phyloP scores from a whole-genome alignment of 352 stramenopile genomes.

The Aphanomyces astaci region DNA sequence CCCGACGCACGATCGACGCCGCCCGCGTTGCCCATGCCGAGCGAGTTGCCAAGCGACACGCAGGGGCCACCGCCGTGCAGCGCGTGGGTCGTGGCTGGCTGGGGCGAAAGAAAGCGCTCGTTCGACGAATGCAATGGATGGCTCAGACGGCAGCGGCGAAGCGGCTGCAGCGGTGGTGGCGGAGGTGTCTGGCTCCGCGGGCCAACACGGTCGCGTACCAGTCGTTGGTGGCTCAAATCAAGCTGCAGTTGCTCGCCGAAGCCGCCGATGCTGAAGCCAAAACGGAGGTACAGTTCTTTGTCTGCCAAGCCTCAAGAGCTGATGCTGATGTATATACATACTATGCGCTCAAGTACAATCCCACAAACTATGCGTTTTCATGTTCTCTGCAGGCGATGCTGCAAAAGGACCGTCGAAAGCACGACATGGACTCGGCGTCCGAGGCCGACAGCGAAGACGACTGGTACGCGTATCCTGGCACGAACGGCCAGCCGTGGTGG shows the following conservation, averaged over 20 bases:
- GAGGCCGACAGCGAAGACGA: constrained; percentile 69
- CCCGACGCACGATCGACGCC: constrained; percentile 33
- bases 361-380: too few species aligned
- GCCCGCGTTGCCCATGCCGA: constrained; percentile 31
- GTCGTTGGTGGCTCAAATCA: constrained; percentile 42
- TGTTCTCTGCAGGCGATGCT: constrained; percentile 30
- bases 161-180: constrained; percentile 49
- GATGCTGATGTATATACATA: too few species aligned
- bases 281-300: constrained; percentile 26
- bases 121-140: constrained; percentile 32
- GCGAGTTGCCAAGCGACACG: constrained; percentile 27
- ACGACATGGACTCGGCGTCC: constrained; percentile 63
- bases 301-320: too few species aligned
- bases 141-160: constrained; percentile 35
- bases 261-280: constrained; percentile 33
- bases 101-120: constrained; percentile 35
- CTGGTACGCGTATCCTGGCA: constrained; percentile 61
- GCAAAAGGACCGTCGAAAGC: constrained; percentile 33
- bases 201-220: constrained; percentile 39
- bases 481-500: constrained; percentile 60
- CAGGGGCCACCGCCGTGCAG: constrained; percentile 62
- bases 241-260: constrained; percentile 42
- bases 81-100: constrained; percentile 63
- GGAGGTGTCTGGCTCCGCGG: constrained; percentile 36
- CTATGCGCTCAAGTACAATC: too few species aligned